A percentile compares a stretch with the other conserved stretches of the same genome.
phyloP scores from a whole-genome alignment of 345 rosid genomes.

The Abelmoschus esculentus region DNA sequence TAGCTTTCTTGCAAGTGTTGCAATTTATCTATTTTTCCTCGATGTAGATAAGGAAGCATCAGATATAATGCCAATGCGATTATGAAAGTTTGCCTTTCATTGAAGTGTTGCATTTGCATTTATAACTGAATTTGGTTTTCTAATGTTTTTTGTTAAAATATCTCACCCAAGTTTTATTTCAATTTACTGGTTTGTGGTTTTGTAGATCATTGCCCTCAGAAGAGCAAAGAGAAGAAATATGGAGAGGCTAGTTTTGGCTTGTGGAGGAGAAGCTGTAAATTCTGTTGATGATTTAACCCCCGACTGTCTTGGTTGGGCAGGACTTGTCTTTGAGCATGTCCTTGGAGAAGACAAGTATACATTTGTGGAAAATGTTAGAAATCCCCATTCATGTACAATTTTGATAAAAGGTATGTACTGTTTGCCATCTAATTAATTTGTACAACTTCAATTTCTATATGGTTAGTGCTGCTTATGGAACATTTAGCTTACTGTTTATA shows the following conservation, averaged over 20 bases:
- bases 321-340: constrained; percentile 84
- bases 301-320: constrained; percentile 96
- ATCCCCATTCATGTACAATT: constrained; percentile 86
- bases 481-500: not conserved
- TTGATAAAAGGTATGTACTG: constrained; percentile 73
- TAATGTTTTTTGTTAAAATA: not conserved
- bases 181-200: constrained; percentile 6
- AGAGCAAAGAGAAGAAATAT: constrained; percentile 99
- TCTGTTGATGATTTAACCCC: constrained; percentile 80
- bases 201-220: constrained; percentile 87
- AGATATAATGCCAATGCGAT: not conserved
- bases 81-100: not conserved
- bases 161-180: not conserved
- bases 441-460: not conserved
- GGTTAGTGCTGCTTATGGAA: not conserved
- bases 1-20: not conserved
- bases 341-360: constrained; percentile 98
- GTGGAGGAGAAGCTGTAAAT: constrained; percentile 97
- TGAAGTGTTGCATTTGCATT: not conserved
- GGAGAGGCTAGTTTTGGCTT: constrained; percentile 92
- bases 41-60: not conserved
- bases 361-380: constrained; percentile 89
- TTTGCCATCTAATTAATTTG: not conserved
- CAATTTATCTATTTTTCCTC: not conserved
- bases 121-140: not conserved